Base-by-base conservation (phyloP, 106 monocot genomes). In the Triglochin maritima region DNA sequence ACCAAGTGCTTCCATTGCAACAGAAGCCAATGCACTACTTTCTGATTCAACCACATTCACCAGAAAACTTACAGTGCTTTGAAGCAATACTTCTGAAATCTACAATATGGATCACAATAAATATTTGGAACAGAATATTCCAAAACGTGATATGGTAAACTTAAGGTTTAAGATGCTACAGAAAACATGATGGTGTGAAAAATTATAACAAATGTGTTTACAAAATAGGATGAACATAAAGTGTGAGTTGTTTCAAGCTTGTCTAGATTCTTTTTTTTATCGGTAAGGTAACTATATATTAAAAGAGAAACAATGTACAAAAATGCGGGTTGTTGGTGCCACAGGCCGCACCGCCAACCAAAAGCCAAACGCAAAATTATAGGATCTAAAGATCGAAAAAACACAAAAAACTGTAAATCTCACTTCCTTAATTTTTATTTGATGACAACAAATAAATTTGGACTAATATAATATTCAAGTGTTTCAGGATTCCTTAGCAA, bases 1-100 rank as follows among this genome's bases (percentile, higher is more conserved):
- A 56, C 88, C 98, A 72, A 98, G 86, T 65, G 98, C 86, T 80
- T 91, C 86, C 92, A 92, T 89, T 53, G 80, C 85, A 71, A 72
- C 68, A 56, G 92, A 86, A 44, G 84, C 83, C 66, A 98, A 79
- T 71, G 72, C 15, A 10, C 68, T 7, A 63, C 80, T 80, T 77
- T 98, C 96, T 29, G 81, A 88, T 72, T 86, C 80, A 10, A 88
- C 82, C 46, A 79, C 81, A 46, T 65, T 66, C 47, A 98, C 77
- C 60, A 98, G 76, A 74, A 69, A 63, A 64, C 71, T 66, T 76
- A 90, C 62, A 45, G 48, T 67, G 47, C 53, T 79, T 6, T 75
- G 62, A 69, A 83, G 77, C 52, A 77, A 53, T 46, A 56, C 43
- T 46, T 86, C 83, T 65, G 87, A 70, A 44, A 79, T 85, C 95